Conservation (phyloP, 495 filamentous ascomycete species). For the Penicillium goetzii region DNA sequence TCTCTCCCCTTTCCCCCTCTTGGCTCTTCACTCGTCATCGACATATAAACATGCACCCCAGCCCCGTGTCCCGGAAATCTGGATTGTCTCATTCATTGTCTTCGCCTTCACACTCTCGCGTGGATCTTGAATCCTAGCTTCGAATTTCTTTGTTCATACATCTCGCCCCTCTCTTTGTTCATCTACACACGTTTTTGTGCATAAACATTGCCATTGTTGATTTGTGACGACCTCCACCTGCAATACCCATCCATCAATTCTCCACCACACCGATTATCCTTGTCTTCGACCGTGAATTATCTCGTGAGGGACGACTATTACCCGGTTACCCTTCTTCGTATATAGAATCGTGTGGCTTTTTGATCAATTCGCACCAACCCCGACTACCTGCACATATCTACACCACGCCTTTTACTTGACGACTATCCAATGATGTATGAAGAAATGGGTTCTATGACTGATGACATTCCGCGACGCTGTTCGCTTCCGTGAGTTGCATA, state of each 20-base stretch:
- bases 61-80: conserved; percentile 22
- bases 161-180: conserved; percentile 17
- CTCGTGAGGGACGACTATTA: conserved; percentile 8
- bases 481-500: conserved; percentile 46
- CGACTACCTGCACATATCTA: conserved; percentile 27
- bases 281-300: conserved; percentile 19
- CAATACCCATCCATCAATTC: neutral
- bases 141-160: conserved; percentile 31
- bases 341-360: conserved; percentile 20
- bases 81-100: conserved; percentile 30
- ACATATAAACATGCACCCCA: conserved; percentile 39
- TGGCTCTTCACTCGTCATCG: conserved; percentile 13
- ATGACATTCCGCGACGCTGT: conserved; percentile 41
- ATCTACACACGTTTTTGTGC: conserved; percentile 23
- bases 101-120: conserved; percentile 25
- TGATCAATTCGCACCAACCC: conserved; percentile 16
- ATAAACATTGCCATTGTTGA: conserved; percentile 29
- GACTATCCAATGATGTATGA: conserved; percentile 37
- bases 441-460: conserved; percentile 39
- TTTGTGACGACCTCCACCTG: conserved; percentile 8
- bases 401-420: conserved; percentile 17
- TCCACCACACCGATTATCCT: neutral
- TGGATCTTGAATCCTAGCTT: conserved; percentile 25
- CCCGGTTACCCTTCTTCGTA: conserved; percentile 19
- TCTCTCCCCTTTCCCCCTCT: conserved; percentile 10